phyloP scores from a whole-genome alignment of 139 green algal genomes.

The Chlamydomonas incerta region DNA sequence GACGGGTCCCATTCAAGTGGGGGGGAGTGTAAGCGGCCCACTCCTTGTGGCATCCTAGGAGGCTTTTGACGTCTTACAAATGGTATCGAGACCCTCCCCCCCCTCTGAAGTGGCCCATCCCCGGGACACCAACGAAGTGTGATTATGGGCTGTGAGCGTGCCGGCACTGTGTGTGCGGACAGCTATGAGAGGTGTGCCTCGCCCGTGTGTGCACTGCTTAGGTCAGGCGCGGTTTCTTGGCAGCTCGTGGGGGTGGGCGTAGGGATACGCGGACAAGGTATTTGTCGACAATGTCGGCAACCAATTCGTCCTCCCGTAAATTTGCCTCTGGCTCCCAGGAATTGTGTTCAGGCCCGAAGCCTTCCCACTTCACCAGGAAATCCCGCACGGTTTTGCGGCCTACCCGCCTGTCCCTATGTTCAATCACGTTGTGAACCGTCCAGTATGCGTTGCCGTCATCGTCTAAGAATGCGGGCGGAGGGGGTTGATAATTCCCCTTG shows the following conservation, averaged over 20 bases:
- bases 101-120: too few species aligned
- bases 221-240: too few species aligned
- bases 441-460: not conserved
- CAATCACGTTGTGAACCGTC: not conserved
- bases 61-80: too few species aligned
- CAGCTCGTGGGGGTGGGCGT: not conserved
- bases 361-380: constrained; percentile 35
- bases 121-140: too few species aligned
- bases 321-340: constrained; percentile 34
- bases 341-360: constrained; percentile 44
- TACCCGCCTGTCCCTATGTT: not conserved
- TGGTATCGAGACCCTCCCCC: too few species aligned
- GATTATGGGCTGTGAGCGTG: too few species aligned
- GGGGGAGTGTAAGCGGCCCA: too few species aligned
- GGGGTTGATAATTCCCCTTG: not conserved
- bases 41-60: too few species aligned
- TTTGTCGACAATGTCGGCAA: not conserved
- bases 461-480: not conserved
- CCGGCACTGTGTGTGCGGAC: too few species aligned
- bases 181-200: too few species aligned
- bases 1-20: too few species aligned
- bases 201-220: too few species aligned
- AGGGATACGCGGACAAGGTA: not conserved
- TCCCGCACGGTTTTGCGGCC: not conserved
- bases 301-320: not conserved